A percentile compares a stretch with the other conserved stretches of the same genome.
These are phyloP conservation scores for Hypomyces perniciosus DNA, from an alignment of 2,329 filamentous ascomycete genomes.

Conservation along the genomic window DNA sequence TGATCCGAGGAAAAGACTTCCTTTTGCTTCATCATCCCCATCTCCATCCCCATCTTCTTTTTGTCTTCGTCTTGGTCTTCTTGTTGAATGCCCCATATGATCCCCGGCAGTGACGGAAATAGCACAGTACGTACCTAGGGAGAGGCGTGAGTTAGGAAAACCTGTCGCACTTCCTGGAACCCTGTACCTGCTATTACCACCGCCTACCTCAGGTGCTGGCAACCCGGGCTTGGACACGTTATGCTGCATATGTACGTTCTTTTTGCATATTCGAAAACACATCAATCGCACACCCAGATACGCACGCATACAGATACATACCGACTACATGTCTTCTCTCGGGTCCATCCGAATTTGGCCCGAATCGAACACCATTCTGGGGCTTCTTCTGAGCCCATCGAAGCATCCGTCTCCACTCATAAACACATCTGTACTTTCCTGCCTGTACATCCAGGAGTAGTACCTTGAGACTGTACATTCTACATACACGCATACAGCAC, in stretches of 20 bases:
- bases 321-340: not conserved
- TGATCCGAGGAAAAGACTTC: too few species aligned
- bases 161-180: not conserved
- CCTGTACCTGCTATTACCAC: not conserved
- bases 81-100: not conserved
- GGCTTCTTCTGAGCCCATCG: not conserved
- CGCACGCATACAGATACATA: not conserved
- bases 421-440: not conserved
- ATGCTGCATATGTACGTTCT: not conserved
- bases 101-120: not conserved
- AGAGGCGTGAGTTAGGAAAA: not conserved
- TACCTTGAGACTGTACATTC: too few species aligned
- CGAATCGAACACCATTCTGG: not conserved
- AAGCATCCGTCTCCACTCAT: slow-evolving; percentile 1
- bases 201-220: too few species aligned
- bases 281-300: not conserved
- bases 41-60: not conserved
- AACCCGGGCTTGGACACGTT: not conserved
- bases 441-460: too few species aligned
- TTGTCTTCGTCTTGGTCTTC: not conserved
- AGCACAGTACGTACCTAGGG: not conserved
- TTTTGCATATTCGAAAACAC: too few species aligned
- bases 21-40: too few species aligned
- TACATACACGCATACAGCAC: not conserved
- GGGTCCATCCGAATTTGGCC: slow-evolving; percentile 4